These are phyloP conservation scores for Takakia lepidozioides DNA, from an alignment of 225 moss, liverwort and hornwort species.

Conservation along the genomic window DNA sequence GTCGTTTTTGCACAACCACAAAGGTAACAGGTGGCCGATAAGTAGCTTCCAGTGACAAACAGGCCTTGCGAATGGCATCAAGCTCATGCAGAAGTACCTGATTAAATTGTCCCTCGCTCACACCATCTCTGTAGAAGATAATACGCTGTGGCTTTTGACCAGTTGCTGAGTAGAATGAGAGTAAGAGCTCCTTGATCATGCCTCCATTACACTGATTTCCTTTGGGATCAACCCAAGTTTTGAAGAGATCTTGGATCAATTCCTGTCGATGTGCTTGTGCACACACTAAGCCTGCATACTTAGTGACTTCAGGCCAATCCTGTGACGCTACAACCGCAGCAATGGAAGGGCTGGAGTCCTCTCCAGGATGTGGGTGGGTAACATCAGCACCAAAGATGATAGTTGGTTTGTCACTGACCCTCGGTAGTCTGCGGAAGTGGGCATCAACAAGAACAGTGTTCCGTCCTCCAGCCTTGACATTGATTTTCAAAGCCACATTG, in stretches of 20 bases:
- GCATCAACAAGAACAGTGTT: too few relatives aligned
- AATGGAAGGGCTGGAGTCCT: too few relatives aligned
- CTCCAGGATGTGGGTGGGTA: too few relatives aligned
- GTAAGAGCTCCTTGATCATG: slow-evolving; percentile 5
- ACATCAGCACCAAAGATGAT: too few relatives aligned
- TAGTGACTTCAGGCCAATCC: slow-evolving; percentile 10
- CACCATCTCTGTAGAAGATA: slow-evolving; percentile 11
- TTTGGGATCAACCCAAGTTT: slow-evolving; percentile 2
- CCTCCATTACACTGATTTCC: not conserved
- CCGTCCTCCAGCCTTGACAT: too few relatives aligned
- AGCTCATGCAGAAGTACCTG: slow-evolving; percentile 7
- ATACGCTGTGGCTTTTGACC: slow-evolving; percentile 4
- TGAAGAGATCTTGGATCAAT: slow-evolving; percentile 11
- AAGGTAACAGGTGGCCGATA: slow-evolving; percentile 8
- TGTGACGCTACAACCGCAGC: slow-evolving; percentile 10
- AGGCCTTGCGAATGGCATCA: slow-evolving; percentile 10
- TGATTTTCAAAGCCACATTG: too few relatives aligned
- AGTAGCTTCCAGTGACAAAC: not conserved
- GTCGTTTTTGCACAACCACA: slow-evolving; percentile 9
- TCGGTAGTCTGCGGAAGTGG: too few relatives aligned
- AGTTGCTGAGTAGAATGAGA: slow-evolving; percentile 1
- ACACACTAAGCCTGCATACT: slow-evolving; percentile 5
- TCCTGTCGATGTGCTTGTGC: slow-evolving; percentile 7
- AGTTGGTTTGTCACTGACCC: too few relatives aligned
- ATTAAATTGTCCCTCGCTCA: slow-evolving; percentile 8